Evolutionary conservation across 1,139 yeast species (phyloP).

Genomic region (Pichia sp.): DNA sequence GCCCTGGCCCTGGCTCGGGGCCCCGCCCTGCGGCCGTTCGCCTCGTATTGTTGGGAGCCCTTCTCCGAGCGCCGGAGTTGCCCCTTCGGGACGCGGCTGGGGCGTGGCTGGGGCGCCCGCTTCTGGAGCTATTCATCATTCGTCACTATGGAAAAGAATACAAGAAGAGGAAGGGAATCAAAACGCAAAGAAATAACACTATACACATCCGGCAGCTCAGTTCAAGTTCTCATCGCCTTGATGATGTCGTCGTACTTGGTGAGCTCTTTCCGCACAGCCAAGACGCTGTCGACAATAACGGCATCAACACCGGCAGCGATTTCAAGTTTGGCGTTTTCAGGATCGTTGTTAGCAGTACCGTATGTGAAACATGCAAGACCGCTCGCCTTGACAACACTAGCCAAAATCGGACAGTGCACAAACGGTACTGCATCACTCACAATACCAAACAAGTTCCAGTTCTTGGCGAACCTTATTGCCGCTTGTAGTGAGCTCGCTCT

Average conservation of each 20-base stretch:
- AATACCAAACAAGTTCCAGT: constrained; percentile 88
- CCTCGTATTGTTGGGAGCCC: no score
- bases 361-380: constrained; percentile 94
- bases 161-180: no score
- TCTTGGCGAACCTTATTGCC: constrained; percentile 84
- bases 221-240: neutral
- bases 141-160: no score
- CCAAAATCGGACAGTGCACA: constrained; percentile 79
- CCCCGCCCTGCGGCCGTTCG: no score
- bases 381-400: constrained; percentile 78
- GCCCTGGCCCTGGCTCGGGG: no score
- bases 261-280: constrained; percentile 85
- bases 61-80: no score
- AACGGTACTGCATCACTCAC: constrained; percentile 86
- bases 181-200: no score
- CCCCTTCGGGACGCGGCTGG: no score
- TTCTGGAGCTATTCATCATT: no score
- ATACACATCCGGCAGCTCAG: neutral
- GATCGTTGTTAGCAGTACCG: constrained; percentile 79
- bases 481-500: constrained; percentile 84
- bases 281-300: constrained; percentile 89
- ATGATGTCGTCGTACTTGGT: constrained; percentile 31
- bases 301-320: constrained; percentile 97
- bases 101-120: no score
- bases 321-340: constrained; percentile 77